Evolutionary conservation across 2,329 filamentous ascomycete species (phyloP).

Genomic region (Orbilia javanica): DNA sequence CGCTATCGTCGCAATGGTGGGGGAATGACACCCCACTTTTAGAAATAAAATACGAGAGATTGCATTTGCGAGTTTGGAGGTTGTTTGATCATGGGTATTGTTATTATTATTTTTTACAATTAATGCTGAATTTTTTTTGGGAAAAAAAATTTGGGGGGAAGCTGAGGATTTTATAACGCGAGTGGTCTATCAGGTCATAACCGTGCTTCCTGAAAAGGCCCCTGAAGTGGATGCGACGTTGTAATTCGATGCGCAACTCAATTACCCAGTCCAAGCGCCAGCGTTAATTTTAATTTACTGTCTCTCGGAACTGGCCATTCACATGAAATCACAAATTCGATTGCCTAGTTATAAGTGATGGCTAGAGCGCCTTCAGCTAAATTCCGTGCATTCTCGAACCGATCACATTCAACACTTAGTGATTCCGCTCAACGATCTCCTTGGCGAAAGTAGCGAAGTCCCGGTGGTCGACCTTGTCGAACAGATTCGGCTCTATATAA

Average conservation of each 20-base stretch:
- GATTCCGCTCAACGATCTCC: conserved; percentile 68
- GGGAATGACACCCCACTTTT: conserved; percentile 20
- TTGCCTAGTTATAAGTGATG: conserved; percentile 16
- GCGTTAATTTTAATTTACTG: conserved; percentile 20
- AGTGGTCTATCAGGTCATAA: conserved; percentile 16
- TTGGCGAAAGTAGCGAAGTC: conserved; percentile 81
- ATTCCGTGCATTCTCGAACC: neutral
- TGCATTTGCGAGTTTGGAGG: neutral
- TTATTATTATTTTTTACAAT: neutral
- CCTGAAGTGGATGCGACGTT: conserved; percentile 30
- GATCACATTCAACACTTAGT: conserved; percentile 20
- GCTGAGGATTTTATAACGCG: conserved; percentile 11
- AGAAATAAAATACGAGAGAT: conserved; percentile 15
- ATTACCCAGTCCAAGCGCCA: conserved; percentile 31
- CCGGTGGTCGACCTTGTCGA: conserved; percentile 79
- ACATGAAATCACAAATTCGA: conserved; percentile 10
- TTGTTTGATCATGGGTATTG: neutral
- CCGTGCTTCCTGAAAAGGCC: conserved; percentile 10
- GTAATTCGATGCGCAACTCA: conserved; percentile 29
- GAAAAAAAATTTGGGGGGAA: conserved; percentile 8
- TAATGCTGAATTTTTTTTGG: neutral
- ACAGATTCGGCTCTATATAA: conserved; percentile 80
- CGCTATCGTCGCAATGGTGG: conserved; percentile 13
- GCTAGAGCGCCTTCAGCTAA: conserved; percentile 23
- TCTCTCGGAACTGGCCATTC: conserved; percentile 22